Conservation (phyloP, 176 grass and related monocot species). For the Chrysopogon serrulatus region DNA sequence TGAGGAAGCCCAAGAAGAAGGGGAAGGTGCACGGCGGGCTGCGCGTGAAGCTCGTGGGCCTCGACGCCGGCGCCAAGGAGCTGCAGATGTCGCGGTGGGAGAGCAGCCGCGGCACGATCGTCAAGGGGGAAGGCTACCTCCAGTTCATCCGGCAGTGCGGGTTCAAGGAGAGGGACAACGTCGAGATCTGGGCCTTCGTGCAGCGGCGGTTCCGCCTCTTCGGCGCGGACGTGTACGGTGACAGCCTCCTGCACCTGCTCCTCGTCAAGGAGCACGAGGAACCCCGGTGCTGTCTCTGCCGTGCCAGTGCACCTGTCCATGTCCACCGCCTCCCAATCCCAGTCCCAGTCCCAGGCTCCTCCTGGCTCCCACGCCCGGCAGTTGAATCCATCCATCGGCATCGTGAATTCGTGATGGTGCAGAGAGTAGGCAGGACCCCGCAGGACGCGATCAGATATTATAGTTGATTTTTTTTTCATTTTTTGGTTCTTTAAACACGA, state of each 20-base stretch:
- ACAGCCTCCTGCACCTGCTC: constrained; percentile 38
- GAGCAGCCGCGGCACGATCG: background rate
- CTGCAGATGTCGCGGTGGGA: constrained; percentile 8
- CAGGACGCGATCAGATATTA: background rate
- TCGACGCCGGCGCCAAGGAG: background rate
- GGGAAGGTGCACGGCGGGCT: constrained; percentile 24
- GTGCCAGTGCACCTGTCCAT: background rate
- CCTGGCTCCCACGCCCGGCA: background rate
- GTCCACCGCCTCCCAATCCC: background rate
- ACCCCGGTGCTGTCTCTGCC: background rate
- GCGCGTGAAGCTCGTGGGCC: background rate
- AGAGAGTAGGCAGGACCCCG: background rate
- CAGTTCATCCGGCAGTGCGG: background rate
- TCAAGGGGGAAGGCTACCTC: constrained; percentile 28
- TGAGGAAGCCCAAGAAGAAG: background rate
- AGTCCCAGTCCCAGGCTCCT: no score
- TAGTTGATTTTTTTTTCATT: background rate
- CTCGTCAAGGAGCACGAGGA: background rate
- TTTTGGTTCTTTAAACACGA: background rate
- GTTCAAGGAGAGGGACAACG: background rate
- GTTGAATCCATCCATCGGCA: background rate
- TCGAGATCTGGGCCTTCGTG: constrained; percentile 19
- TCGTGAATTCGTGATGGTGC: background rate
- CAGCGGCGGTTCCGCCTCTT: background rate
- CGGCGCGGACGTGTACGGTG: background rate